Percentiles rank a stretch among this genome's conserved stretches.
Conservation (phyloP, 345 rosid genomes). For the Sisymbrium irio region DNA sequence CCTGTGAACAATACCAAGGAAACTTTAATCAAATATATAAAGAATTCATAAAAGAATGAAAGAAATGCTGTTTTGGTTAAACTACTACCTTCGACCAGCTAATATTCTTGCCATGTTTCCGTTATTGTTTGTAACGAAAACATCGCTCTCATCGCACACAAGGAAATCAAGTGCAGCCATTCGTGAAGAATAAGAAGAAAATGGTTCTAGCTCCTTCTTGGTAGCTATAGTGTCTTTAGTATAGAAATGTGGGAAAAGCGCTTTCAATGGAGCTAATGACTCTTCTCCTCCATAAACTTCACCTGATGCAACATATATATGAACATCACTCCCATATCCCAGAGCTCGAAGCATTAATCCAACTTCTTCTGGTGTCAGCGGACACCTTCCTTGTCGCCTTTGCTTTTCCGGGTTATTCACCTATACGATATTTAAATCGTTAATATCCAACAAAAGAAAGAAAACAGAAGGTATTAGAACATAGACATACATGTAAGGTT, state of each 20-base stretch:
- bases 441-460: not conserved
- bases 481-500: conserved; percentile 75
- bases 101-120: conserved; percentile 96
- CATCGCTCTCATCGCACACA: conserved; percentile 95
- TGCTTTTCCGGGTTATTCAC: conserved; percentile 73
- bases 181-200: conserved; percentile 81
- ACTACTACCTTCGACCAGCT: conserved; percentile 81
- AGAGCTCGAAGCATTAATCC: conserved; percentile 95
- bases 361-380: conserved; percentile 94
- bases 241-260: conserved; percentile 83
- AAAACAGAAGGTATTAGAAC: not conserved
- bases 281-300: conserved; percentile 89
- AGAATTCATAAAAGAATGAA: not conserved
- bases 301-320: conserved; percentile 97
- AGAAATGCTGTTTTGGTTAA: conserved; percentile 1
- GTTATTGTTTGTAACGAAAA: conserved; percentile 93
- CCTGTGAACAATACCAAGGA: conserved; percentile 44
- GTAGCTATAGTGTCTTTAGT: conserved; percentile 82
- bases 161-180: conserved; percentile 99
- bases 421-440: conserved; percentile 35
- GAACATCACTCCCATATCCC: conserved; percentile 87
- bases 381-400: conserved; percentile 97
- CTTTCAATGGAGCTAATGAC: conserved; percentile 75
- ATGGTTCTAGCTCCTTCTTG: conserved; percentile 70
- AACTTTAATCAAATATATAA: not conserved